Evolutionary conservation across 257 asterid genomes (phyloP).

Genomic region (Solanum sitiens): DNA sequence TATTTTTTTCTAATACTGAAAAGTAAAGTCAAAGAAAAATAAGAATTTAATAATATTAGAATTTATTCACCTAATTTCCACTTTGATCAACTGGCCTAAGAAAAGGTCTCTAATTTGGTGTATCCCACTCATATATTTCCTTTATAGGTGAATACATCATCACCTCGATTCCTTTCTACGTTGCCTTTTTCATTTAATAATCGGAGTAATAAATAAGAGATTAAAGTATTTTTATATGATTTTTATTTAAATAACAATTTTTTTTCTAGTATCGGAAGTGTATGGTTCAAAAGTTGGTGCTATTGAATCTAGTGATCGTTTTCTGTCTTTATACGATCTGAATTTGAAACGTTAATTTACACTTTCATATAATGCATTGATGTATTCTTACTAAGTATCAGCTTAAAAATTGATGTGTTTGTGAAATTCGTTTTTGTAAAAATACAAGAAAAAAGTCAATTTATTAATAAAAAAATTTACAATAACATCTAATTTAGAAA

Average conservation of each 20-base stretch:
- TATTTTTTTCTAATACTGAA: background rate
- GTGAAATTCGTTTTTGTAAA: background rate
- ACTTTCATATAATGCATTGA: background rate
- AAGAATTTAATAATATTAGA: background rate
- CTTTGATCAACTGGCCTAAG: background rate
- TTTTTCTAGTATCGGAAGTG: background rate
- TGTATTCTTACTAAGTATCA: background rate
- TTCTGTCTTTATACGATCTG: background rate
- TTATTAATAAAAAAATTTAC: background rate
- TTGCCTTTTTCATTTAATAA: background rate
- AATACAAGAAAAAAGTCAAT: too few species aligned
- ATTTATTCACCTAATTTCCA: background rate
- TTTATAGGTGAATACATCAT: background rate
- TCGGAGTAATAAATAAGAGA: background rate
- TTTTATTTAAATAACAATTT: fast-evolving
- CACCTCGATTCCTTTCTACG: background rate
- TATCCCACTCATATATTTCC: background rate
- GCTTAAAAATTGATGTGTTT: background rate
- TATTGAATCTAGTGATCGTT: fast-evolving
- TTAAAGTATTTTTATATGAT: background rate
- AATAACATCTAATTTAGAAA: background rate
- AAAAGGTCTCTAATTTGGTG: background rate
- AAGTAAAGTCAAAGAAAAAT: background rate
- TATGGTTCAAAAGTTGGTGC: background rate
- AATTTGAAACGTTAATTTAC: fast-evolving